These are phyloP conservation scores for Mycena floridula DNA, from an alignment of 768 basidiomycete species.

Conservation along the genomic window DNA sequence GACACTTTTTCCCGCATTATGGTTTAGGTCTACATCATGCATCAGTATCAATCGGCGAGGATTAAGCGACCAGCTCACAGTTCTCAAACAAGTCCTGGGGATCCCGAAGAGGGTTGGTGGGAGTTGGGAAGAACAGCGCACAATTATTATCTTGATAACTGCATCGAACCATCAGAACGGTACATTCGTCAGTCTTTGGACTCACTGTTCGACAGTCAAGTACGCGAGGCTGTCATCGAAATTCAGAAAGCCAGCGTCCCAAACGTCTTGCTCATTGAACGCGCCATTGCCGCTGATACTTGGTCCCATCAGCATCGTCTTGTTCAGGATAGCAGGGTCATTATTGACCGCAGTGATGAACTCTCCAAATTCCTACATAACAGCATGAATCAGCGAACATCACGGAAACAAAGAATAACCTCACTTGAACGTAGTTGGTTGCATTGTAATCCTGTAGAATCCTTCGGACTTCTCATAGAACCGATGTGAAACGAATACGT, in stretches of 20 bases:
- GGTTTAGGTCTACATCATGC: slow-evolving; percentile 56
- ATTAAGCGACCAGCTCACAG: slow-evolving; percentile 36
- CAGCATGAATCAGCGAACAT: no score
- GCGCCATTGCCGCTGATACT: slow-evolving; percentile 7
- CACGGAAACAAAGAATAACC: no score
- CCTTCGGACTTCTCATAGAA: slow-evolving; percentile 18
- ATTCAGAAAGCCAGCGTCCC: slow-evolving; percentile 31
- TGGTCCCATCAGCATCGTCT: slow-evolving; percentile 37
- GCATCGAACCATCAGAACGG: background rate
- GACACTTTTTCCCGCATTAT: slow-evolving; percentile 39
- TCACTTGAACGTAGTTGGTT: slow-evolving; percentile 29
- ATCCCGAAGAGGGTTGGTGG: slow-evolving; percentile 18
- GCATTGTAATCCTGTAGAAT: slow-evolving; percentile 20
- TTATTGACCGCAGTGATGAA: slow-evolving; percentile 26
- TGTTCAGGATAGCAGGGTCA: slow-evolving; percentile 20
- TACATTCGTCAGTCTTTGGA: background rate
- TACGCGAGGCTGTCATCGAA: slow-evolving; percentile 31
- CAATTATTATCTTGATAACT: slow-evolving; percentile 46
- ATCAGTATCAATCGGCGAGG: slow-evolving; percentile 46
- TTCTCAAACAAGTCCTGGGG: slow-evolving; percentile 43
- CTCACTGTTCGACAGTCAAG: slow-evolving; percentile 36
- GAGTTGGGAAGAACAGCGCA: slow-evolving; percentile 39
- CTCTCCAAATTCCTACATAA: slow-evolving; percentile 32
- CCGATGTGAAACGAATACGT: slow-evolving; percentile 13
- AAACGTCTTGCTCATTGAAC: slow-evolving; percentile 23